Evolutionary conservation across 768 basidiomycete genomes (phyloP).

Genomic region (Podaxis sp.): DNA sequence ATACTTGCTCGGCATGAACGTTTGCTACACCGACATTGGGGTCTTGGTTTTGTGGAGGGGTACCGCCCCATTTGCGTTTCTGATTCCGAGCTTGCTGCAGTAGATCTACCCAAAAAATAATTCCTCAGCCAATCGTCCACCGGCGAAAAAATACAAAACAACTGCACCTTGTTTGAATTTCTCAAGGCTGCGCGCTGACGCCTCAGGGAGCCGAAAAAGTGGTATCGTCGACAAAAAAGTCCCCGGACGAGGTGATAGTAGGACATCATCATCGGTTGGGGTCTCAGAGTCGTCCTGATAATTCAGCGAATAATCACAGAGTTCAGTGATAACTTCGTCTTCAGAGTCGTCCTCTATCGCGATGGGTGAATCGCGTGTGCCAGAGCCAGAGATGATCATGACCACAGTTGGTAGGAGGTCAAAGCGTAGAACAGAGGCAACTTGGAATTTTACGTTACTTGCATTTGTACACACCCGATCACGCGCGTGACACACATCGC

Average conservation of each 20-base stretch:
- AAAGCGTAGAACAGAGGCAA: neutral
- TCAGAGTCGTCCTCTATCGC: slow-evolving; percentile 42
- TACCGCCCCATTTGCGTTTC: slow-evolving; percentile 23
- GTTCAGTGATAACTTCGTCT: slow-evolving; percentile 35
- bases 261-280: neutral
- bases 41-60: slow-evolving; percentile 16
- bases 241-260: slow-evolving; percentile 11
- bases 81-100: slow-evolving; percentile 18
- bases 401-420: slow-evolving; percentile 1
- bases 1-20: neutral
- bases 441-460: neutral
- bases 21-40: neutral
- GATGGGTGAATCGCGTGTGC: slow-evolving; percentile 37
- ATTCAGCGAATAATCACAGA: slow-evolving; percentile 14
- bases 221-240: slow-evolving; percentile 9
- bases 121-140: neutral
- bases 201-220: neutral
- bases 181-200: neutral
- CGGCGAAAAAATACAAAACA: neutral
- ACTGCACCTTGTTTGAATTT: slow-evolving; percentile 14
- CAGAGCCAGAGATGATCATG: slow-evolving; percentile 27
- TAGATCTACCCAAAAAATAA: neutral
- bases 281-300: neutral
- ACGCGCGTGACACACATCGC: neutral
- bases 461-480: no score